A percentile compares a stretch with the other conserved stretches of the same genome.
These are phyloP conservation scores for Gryganskiella cystojenkinii DNA, from an alignment of 192 early-diverging fungal species.

Conservation along the genomic window DNA sequence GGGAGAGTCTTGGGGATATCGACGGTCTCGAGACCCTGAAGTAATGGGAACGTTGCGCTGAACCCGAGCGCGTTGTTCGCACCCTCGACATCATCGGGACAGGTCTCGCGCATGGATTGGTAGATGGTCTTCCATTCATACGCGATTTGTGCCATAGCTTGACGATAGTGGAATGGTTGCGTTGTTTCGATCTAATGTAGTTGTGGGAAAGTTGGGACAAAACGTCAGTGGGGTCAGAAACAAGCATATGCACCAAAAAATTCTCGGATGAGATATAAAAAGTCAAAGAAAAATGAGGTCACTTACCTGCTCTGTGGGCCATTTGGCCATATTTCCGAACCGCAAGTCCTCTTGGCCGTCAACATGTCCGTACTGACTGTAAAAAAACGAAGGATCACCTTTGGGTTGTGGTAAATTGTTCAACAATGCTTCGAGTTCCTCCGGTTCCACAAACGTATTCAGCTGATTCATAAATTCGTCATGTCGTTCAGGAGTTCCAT, in stretches of 20 bases:
- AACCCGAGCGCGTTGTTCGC: constrained; percentile 46
- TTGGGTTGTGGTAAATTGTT: constrained; percentile 28
- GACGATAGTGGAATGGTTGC: constrained; percentile 22
- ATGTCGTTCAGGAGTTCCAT: constrained; percentile 45
- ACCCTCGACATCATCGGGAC: constrained; percentile 28
- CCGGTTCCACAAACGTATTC: constrained; percentile 40
- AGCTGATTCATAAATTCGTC: constrained; percentile 49
- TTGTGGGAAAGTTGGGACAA: neutral
- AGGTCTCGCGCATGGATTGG: constrained; percentile 8
- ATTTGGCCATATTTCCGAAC: constrained; percentile 40
- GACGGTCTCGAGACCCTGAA: neutral
- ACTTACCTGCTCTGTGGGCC: constrained; percentile 48
- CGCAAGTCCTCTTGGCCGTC: constrained; percentile 50
- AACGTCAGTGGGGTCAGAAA: neutral
- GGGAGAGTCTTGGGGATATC: constrained; percentile 24
- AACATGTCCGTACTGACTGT: constrained; percentile 52
- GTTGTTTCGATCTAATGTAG: constrained; percentile 20
- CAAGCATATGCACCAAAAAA: neutral
- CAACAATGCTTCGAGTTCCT: constrained; percentile 36
- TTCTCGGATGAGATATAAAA: neutral
- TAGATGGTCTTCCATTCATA: constrained; percentile 34
- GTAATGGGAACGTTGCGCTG: constrained; percentile 23
- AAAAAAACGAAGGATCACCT: constrained; percentile 50
- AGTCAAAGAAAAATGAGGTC: neutral
- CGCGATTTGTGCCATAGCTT: constrained; percentile 25